Base-by-base conservation (phyloP, 768 basidiomycete species). In the Lactarius tabidus region DNA sequence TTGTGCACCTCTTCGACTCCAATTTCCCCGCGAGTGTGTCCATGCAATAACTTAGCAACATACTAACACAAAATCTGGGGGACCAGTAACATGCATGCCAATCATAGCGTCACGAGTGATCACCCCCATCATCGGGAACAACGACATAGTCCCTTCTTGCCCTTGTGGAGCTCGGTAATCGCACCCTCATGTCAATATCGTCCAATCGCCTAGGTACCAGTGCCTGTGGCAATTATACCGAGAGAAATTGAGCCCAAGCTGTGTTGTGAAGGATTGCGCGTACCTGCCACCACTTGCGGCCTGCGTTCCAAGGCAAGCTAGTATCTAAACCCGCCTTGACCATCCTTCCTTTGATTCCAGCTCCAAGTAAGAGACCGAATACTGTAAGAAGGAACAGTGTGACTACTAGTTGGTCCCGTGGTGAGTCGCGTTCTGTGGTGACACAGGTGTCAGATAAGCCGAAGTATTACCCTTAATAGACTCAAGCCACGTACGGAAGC, bases 391-490 rank as follows among this genome's bases (percentile, higher is more conserved):
- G 80, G 79, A 96, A 97, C 59, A 95, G 79, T 20, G 93, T 94
- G 54, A 96, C 95, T 36, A 96, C 89, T 33, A 95, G 81, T 73
- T 96, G 94, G 77, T 97, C 95, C 74, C 94, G 79, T n/a, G 95
- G 95, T 23, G 92, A 95, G 79, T 96, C 94, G 67, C 95, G 85
- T 79, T 95, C 94, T 96, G 76, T 59, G 67, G 60, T 71, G 66
- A 64, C 20, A 63, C 67, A 61, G 72, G 72, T 60, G 62, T 48
- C 23, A 65, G 57, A 36, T 35, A 29, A 23, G 28, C 28, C 8
- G 29, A 33, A 29, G 0, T 33, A 33, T 33, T 54, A 54, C 29
- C 28, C 53, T 20, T 10, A 12, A n/a, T n/a, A 28, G 5, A 26
- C 35, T 12, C 7, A 35, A 31, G 33, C 12, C 45, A 73, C 93